Evolutionary conservation across 2,329 filamentous ascomycete species (phyloP).

Genomic region (Monosporascus sp.): DNA sequence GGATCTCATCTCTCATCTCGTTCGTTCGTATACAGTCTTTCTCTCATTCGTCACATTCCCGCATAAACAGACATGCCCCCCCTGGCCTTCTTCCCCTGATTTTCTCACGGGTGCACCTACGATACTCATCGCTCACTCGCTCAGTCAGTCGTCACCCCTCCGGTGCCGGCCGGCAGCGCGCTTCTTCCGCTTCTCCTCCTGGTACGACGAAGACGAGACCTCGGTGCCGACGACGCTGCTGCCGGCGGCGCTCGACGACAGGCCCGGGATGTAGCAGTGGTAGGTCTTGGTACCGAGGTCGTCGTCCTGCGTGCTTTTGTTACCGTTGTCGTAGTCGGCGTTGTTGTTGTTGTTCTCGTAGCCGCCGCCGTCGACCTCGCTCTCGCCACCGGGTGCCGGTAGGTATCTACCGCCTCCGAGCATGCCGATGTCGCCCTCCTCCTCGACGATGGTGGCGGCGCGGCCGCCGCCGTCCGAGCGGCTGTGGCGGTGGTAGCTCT

Average conservation of each 20-base stretch:
- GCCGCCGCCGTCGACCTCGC: slow-evolving; percentile 33
- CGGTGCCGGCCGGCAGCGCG: slow-evolving; percentile 29
- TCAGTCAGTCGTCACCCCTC: slow-evolving; percentile 7
- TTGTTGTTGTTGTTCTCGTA: no score
- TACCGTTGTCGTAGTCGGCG: no score
- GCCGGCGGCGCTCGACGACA: slow-evolving; percentile 31
- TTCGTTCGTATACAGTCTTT: no score
- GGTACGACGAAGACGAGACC: slow-evolving; percentile 18
- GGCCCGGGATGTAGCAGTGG: slow-evolving; percentile 49
- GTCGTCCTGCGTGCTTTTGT: slow-evolving; percentile 22
- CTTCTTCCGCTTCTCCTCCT: slow-evolving; percentile 39
- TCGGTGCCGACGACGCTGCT: slow-evolving; percentile 1
- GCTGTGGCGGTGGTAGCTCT: slow-evolving; percentile 19
- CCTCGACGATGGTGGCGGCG: slow-evolving; percentile 24
- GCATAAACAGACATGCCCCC: not conserved
- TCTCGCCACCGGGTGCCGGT: slow-evolving; percentile 32
- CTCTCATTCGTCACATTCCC: no score
- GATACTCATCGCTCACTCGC: slow-evolving; percentile 1
- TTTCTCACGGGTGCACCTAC: not conserved
- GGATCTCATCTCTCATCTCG: no score
- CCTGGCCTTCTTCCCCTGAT: not conserved
- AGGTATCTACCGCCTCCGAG: slow-evolving; percentile 19
- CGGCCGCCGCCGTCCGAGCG: not conserved
- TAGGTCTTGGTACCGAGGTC: slow-evolving; percentile 55
- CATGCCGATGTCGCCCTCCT: slow-evolving; percentile 22